Evolutionary conservation across 2,329 filamentous ascomycete species (phyloP), one percentile per base, ranked within the genome.

Genomic region (Aureobasidium sp.): DNA sequence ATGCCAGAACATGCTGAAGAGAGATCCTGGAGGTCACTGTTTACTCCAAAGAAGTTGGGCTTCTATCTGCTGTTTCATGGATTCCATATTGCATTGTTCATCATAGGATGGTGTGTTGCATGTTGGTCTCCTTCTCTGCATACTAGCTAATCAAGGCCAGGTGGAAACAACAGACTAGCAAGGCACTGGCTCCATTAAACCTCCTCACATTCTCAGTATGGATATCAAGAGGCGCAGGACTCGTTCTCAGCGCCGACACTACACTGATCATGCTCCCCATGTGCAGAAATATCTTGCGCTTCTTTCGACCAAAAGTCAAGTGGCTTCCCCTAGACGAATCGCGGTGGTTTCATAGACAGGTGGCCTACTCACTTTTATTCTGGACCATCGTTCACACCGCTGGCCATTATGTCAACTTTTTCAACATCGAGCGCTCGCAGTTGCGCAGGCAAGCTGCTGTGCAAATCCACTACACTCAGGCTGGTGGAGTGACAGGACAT

Each of bases 341-440:
- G 56, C 79, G 90, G 60, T 98, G 90, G 90, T 94, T 98, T 70
- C 93, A 98, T 74, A 80, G 91, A 59, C 93, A 98, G 70, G 80
- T 95, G 38, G 91, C 93, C 16, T 98, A 98, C 67, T 77, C 89
- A 1, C 75, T 97, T 73, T 76, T 97, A 3, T 66, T 95, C 53
- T 98, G 90, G 70, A 87, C 85, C 24, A 78, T 83, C 45, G 70
- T 88, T 24, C 93, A 98, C 69, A 85, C 84, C 1, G 66, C 77
- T 12, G 82, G 82, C 47, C 93, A 98, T 71, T 98, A 98, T 64
- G 88, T 97, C 75, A 98, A 98, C 75, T 98, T 98, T 74, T 97
- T 84, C 78, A 96, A 95, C 63, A 87, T 98, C 58, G 93, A 98
- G 70, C 80, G 82, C 62, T 81, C 78, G 0, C 89, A 96, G 67